Base-by-base conservation (phyloP, 495 filamentous ascomycete species). In the Physcia stellaris region DNA sequence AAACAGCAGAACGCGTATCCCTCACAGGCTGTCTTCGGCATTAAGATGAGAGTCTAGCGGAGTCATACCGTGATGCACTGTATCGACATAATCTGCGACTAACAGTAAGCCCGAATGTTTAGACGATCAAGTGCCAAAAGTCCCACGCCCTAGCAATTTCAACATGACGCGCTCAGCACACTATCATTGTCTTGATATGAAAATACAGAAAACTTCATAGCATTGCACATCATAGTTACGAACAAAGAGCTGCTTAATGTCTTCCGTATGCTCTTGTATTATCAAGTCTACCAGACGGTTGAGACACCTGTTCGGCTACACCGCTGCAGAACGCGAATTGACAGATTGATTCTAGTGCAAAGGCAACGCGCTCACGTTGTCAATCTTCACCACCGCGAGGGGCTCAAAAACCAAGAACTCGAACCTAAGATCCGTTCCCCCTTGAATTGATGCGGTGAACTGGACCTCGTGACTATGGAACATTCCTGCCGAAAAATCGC, bases 341-440 rank as follows among this genome's bases (percentile, higher is more conserved):
- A n/a, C 2, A 35, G 12, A 18, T 2, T 16, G 4, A 2, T 11
- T 35, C 17, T 16, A 7, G 4, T 35, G 32, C 32, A 35, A 20
- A 16, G 34, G 34, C 15, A 22, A 10, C 15, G 18, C 34, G 1
- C 12, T 17, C 5, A 37, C 34, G 17, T 37, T 37, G 17, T 37
- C 34, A 37, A 37, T 37, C 34, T 12, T 24, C 34, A 12, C 34
- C 15, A 21, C 15, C 2, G 34, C 34, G 10, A 12, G 17, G 10
- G 15, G 23, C 20, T 37, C 34, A 19, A 9, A 19, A 23, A 37
- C 17, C 11, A 37, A 11, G 17, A 37, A 37, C 34, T 37, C 34
- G 4, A 37, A 37, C 11, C 34, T 10, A n/a, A 37, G 16, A 7
- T 37, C 26, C n/a, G n/a, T n/a, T 2, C n/a, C 15, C 4, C 20